Base-by-base conservation (phyloP, 176 grass and related monocot species). In the Chrysopogon serrulatus region DNA sequence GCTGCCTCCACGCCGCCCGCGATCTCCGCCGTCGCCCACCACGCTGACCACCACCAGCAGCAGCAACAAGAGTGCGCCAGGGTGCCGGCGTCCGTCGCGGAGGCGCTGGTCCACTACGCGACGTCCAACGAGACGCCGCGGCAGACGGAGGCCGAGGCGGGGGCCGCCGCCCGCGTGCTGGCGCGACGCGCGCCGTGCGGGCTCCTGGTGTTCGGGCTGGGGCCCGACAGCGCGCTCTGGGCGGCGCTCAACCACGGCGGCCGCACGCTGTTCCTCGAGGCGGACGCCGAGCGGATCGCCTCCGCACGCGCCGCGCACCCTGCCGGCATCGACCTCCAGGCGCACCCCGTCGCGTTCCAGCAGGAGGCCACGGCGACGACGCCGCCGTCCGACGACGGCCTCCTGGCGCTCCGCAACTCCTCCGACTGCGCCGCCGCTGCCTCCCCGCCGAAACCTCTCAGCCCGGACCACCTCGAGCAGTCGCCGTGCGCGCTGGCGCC, bases 221-320 rank as follows among this genome's bases (percentile, higher is more conserved):
- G 85, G 0, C 85, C 71, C 71, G 90, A 57, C 79, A 66, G 74
- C 90, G 70, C 73, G 51, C 91, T 95, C 78, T 92, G 90, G 93
- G 88, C 82, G 44, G 82, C 85, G 75, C 87, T 95, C 27, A 95
- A 95, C 93, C 88, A 95, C 36, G 90, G 88, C 53, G 93, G 93
- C 37, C 90, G 90, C 83, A 95, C 93, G 31, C 73, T 88, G 5
- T 95, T 95, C 84, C 85, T 95, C 28, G 90, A 95, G 40, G 75
- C 86, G 31, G 93, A 95, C 86, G 84, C 63, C 23, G 57, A 53
- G 18, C 59, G 60, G 66, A 79, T 93, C 3, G 72, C 73, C 15
- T 39, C 77, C 9, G 63, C 69, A 8, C 85, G 28, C 23, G 70
- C 60, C 42, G 79, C 66, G 39, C 73, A 11, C 73, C 87, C 86